Conservation (phyloP, 768 basidiomycete species). For the Termitomyces sp. region DNA sequence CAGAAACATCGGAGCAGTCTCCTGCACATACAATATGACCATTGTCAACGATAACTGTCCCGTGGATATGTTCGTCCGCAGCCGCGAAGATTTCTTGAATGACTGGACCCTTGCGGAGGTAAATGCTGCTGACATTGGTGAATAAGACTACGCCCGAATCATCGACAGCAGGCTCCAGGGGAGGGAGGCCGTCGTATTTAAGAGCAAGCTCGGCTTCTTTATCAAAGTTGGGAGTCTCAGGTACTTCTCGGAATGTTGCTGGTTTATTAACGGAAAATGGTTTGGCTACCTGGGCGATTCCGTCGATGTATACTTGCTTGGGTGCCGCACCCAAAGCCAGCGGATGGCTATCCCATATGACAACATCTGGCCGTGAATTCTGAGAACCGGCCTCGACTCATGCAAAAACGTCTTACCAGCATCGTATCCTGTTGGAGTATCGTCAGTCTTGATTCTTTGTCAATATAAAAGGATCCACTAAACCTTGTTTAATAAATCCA, state of each 20-base stretch:
- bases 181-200: slow-evolving; percentile 71
- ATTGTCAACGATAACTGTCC: slow-evolving; percentile 36
- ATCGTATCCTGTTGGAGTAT: slow-evolving; percentile 55
- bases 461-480: slow-evolving; percentile 7
- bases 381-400: not conserved
- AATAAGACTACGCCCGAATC: slow-evolving; percentile 41
- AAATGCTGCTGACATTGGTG: slow-evolving; percentile 57
- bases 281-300: slow-evolving; percentile 65
- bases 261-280: slow-evolving; percentile 53
- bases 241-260: slow-evolving; percentile 36
- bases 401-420: slow-evolving; percentile 45
- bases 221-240: slow-evolving; percentile 67
- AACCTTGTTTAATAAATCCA: slow-evolving; percentile 68
- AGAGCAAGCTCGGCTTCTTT: slow-evolving; percentile 61
- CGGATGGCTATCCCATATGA: slow-evolving; percentile 85
- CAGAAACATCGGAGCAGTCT: slow-evolving; percentile 10
- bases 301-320: slow-evolving; percentile 85
- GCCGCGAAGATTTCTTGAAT: slow-evolving; percentile 29
- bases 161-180: slow-evolving; percentile 45
- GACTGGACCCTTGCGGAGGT: slow-evolving; percentile 24
- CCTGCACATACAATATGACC: slow-evolving; percentile 55
- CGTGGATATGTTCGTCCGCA: slow-evolving; percentile 15
- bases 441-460: not conserved
- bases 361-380: slow-evolving; percentile 49
- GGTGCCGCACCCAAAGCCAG: slow-evolving; percentile 81